phyloP scores from a whole-genome alignment of 768 basidiomycete species.

The Gymnopilus junonius region DNA sequence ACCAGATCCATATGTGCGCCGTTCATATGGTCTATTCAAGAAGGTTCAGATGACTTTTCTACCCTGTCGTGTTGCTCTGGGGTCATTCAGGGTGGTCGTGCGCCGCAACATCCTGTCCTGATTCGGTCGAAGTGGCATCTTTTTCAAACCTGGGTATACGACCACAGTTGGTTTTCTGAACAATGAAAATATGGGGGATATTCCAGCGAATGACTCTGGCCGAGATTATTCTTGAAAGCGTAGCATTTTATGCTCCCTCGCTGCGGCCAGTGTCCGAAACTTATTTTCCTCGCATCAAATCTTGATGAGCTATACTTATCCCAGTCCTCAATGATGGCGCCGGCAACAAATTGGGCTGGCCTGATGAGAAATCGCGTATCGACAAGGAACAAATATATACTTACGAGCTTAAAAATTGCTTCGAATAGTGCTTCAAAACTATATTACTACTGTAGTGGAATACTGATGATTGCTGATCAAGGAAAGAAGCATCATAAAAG shows the following conservation, averaged over 20 bases:
- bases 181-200: neutral
- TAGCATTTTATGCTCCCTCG: neutral
- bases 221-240: neutral
- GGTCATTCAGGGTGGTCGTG: slow-evolving; percentile 2
- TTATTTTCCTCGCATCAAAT: neutral
- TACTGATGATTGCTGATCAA: too few relatives aligned
- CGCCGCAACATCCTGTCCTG: neutral
- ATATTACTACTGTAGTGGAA: too few relatives aligned
- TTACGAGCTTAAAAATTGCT: too few relatives aligned
- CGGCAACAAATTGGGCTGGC: neutral
- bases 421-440: too few relatives aligned
- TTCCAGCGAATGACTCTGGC: neutral
- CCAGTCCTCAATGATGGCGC: neutral
- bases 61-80: slow-evolving; percentile 5
- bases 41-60: slow-evolving; percentile 3
- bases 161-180: neutral
- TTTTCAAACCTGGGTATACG: neutral
- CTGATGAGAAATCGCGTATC: too few relatives aligned
- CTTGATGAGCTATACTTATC: neutral
- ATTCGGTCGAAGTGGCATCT: neutral
- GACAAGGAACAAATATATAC: too few relatives aligned
- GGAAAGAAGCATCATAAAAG: too few relatives aligned
- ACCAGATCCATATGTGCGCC: neutral
- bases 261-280: too few relatives aligned
- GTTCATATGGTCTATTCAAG: neutral